phyloP scores from a whole-genome alignment of 2,329 filamentous ascomycete genomes.

The Epichloe sp. region DNA sequence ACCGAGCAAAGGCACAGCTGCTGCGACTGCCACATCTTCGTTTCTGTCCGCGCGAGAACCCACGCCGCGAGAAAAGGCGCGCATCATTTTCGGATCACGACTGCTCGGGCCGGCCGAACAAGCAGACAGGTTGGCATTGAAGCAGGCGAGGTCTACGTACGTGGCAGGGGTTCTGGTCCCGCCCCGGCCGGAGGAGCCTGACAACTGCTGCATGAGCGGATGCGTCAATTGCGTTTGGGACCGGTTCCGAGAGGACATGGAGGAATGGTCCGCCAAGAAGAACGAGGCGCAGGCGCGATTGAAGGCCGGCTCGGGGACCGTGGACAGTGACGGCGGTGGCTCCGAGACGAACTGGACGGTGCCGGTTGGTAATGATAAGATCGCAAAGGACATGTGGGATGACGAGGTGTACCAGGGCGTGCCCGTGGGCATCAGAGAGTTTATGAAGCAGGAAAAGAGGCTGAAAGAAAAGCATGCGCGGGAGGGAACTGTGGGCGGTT shows the following conservation, averaged over 20 bases:
- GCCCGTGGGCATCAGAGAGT: conserved; percentile 86
- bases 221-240: conserved; percentile 99
- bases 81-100: conserved; percentile 71
- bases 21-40: conserved; percentile 5
- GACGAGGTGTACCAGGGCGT: conserved; percentile 66
- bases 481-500: conserved; percentile 34
- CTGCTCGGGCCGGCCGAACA: conserved; percentile 62
- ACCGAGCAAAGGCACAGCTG: conserved; percentile 2
- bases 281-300: conserved; percentile 48
- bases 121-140: conserved; percentile 43
- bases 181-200: conserved; percentile 74
- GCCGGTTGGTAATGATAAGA: conserved; percentile 22
- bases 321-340: conserved; percentile 72
- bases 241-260: conserved; percentile 77
- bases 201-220: conserved; percentile 98
- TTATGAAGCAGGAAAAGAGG: conserved; percentile 93
- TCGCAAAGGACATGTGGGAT: conserved; percentile 41
- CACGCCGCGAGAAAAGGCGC: conserved; percentile 39
- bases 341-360: conserved; percentile 53
- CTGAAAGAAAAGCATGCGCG: conserved; percentile 61
- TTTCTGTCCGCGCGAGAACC: conserved; percentile 13
- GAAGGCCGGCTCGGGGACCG: conserved; percentile 32
- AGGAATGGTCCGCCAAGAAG: conserved; percentile 64
- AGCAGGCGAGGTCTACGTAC: conserved; percentile 44
- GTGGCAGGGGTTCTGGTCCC: conserved; percentile 75